These are phyloP conservation scores for Sordariomycetes sp. DNA, from an alignment of 2,329 filamentous ascomycete genomes.

Conservation along the genomic window DNA sequence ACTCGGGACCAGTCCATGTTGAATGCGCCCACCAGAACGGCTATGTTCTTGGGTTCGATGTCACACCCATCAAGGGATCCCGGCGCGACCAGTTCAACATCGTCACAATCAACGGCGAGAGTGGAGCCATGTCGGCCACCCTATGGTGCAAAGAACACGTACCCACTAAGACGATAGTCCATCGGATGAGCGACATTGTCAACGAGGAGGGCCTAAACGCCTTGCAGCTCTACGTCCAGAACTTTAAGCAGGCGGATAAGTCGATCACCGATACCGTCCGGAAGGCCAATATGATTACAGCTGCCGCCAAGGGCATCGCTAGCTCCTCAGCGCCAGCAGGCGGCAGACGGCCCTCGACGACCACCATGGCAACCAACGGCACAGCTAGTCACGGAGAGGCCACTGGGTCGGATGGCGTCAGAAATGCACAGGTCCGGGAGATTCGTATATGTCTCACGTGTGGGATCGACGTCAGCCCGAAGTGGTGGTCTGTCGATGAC, in stretches of 20 bases:
- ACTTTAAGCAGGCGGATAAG: slow-evolving; percentile 90
- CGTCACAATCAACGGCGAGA: slow-evolving; percentile 69
- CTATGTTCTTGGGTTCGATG: slow-evolving; percentile 79
- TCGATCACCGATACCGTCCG: slow-evolving; percentile 83
- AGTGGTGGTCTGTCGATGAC: slow-evolving; percentile 53
- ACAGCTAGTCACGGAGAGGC: slow-evolving; percentile 12
- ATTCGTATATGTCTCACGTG: slow-evolving; percentile 51
- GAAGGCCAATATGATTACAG: slow-evolving; percentile 69
- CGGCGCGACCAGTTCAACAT: slow-evolving; percentile 69
- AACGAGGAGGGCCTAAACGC: slow-evolving; percentile 48
- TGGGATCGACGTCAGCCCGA: slow-evolving; percentile 57
- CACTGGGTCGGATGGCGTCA: slow-evolving; percentile 10
- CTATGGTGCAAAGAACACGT: slow-evolving; percentile 88
- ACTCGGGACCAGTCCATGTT: slow-evolving; percentile 54
- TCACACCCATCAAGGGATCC: slow-evolving; percentile 80
- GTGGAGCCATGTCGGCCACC: slow-evolving; percentile 68
- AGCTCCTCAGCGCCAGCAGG: slow-evolving; percentile 14
- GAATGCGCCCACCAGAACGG: slow-evolving; percentile 79
- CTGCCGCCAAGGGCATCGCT: slow-evolving; percentile 40
- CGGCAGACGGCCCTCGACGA: slow-evolving; percentile 44
- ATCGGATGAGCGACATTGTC: slow-evolving; percentile 65
- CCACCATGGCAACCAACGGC: slow-evolving; percentile 19
- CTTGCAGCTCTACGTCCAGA: slow-evolving; percentile 74
- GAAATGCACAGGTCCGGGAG: slow-evolving; percentile 13
- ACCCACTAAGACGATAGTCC: slow-evolving; percentile 57